Evolutionary conservation across 2,329 filamentous ascomycete species (phyloP), one percentile per base, ranked within the genome.

Genomic region (Colletotrichum echinochloae): DNA sequence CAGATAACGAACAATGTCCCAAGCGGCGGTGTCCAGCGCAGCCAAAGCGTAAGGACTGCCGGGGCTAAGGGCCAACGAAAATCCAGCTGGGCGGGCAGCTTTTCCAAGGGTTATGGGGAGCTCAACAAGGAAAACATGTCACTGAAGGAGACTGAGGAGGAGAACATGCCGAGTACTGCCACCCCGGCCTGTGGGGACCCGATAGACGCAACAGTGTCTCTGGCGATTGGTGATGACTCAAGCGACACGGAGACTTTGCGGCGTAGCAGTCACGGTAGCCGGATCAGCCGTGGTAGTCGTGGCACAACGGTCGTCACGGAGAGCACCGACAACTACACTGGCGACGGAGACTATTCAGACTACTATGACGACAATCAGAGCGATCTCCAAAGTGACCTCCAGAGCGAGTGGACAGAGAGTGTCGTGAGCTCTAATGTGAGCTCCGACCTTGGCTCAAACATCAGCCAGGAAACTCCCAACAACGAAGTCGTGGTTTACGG

Each of bases 1-100:
- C 94, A 98, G 81, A 97, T 98, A 75, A 93, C 90, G 64, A 91
- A 91, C 78, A 95, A 96, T 77, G 85, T 89, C 41, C 84, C 90
- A 7, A 83, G 82, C 9, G 87, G 88, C 26, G 89, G 88, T 56
- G 85, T 97, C 74, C 92, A 91, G 82, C 88, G 93, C 71, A 95
- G 92, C 79, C 92, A 95, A 78, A 94, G 92, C 68, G 92, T 94
- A 74, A 91, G 92, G 75, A 89, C 89, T 28, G 86, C 89, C 35
- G 83, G 81, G 5, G 77, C 74, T 1, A 84, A 85, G 33, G 82
- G 83, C 0, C 78, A 88, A 56, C 86, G 92, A 57, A 94, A 94
- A 81, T 84, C 86, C 52, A 94, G 91, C 76, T 94, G 92, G 91
- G 89, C 87, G 37, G 88, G 87, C 20, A 83, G 79, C 64, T 77